Conservation (phyloP, 179 eudicot genomes). For the Camellia oleifera region DNA sequence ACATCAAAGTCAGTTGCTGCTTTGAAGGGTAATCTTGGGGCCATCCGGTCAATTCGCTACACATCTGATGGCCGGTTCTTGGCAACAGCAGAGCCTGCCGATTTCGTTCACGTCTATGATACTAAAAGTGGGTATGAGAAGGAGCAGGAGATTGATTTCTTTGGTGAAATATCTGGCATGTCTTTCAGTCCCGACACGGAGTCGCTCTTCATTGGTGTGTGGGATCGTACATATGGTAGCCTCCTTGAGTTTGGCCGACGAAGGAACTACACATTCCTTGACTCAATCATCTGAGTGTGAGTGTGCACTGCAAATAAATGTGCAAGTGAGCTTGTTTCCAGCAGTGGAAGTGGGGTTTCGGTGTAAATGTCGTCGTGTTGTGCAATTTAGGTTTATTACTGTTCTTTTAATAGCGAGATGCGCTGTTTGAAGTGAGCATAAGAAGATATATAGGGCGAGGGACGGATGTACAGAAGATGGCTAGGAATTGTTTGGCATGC, state of each 20-base stretch:
- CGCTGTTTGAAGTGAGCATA: neutral
- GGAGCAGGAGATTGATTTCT: constrained; percentile 70
- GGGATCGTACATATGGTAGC: constrained; percentile 81
- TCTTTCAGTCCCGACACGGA: constrained; percentile 74
- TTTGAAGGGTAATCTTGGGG: constrained; percentile 65
- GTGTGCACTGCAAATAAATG: neutral
- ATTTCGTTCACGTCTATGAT: constrained; percentile 67
- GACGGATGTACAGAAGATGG: constrained; percentile 15
- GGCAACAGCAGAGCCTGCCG: constrained; percentile 81
- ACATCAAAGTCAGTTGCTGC: constrained; percentile 51
- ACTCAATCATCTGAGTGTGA: constrained; percentile 35
- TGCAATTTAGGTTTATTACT: constrained; percentile 7
- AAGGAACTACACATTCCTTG: constrained; percentile 49
- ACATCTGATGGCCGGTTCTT: constrained; percentile 64
- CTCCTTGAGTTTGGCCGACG: constrained; percentile 60
- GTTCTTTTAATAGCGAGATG: neutral
- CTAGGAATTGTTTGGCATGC: neutral
- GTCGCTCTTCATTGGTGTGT: constrained; percentile 61
- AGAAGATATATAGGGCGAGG: neutral
- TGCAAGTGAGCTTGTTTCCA: neutral
- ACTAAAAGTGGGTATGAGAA: constrained; percentile 41
- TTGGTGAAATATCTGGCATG: constrained; percentile 71
- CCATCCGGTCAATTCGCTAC: constrained; percentile 66
- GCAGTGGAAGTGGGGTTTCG: neutral
- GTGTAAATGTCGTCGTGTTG: neutral